phyloP scores from a whole-genome alignment of 495 filamentous ascomycete species.

The Podospora fimiseda region DNA sequence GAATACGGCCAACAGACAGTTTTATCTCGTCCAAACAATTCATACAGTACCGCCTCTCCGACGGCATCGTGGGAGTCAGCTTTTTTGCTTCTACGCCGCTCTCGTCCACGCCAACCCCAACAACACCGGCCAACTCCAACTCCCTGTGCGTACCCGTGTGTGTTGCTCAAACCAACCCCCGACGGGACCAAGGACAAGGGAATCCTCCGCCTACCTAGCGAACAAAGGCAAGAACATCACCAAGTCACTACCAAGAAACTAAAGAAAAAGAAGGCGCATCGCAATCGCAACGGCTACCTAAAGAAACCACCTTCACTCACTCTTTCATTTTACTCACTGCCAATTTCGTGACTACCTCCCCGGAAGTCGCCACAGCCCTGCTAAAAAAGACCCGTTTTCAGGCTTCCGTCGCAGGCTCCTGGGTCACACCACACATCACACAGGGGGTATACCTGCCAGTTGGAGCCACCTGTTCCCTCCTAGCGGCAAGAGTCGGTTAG shows the following conservation, averaged over 20 bases:
- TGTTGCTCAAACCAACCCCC: slow-evolving; percentile 2
- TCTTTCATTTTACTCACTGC: slow-evolving; percentile 4
- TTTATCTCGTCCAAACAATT: slow-evolving; percentile 8
- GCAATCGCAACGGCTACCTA: slow-evolving; percentile 1
- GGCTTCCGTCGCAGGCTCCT: slow-evolving; percentile 24
- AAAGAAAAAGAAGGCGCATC: slow-evolving; percentile 1
- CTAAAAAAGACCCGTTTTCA: slow-evolving; percentile 30
- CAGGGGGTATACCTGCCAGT: slow-evolving; percentile 27
- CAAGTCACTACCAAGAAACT: background rate
- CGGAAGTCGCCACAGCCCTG: slow-evolving; percentile 24
- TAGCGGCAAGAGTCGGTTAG: slow-evolving; percentile 36
- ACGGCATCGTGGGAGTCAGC: slow-evolving; percentile 2
- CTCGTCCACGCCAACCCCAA: slow-evolving; percentile 6
- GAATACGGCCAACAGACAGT: slow-evolving; percentile 21
- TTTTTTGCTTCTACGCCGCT: slow-evolving; percentile 3
- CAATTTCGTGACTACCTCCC: background rate
- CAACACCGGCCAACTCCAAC: background rate
- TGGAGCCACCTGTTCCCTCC: slow-evolving; percentile 40
- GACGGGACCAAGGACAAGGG: slow-evolving; percentile 6
- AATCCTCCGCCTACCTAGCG: slow-evolving; percentile 7
- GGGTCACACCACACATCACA: slow-evolving; percentile 26
- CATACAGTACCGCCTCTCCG: slow-evolving; percentile 5
- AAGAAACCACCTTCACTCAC: background rate
- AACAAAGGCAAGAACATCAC: slow-evolving; percentile 12
- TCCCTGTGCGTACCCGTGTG: no score